phyloP scores from a whole-genome alignment of 2,329 filamentous ascomycete genomes.

The Phialophora verrucosa region DNA sequence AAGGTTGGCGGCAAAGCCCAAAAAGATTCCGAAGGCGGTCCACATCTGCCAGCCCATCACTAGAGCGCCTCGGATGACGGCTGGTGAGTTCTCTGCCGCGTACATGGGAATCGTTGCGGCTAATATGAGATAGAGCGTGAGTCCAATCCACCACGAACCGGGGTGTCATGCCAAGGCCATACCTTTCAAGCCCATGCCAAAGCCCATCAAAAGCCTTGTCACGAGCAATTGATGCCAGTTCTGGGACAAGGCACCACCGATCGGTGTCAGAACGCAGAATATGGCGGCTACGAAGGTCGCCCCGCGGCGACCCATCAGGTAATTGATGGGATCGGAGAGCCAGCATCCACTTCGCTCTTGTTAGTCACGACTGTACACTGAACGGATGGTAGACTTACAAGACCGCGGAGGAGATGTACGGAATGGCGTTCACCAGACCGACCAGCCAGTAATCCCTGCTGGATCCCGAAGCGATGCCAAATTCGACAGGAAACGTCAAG shows the following conservation, averaged over 20 bases:
- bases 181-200: conserved; percentile 51
- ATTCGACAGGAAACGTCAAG: conserved; percentile 48
- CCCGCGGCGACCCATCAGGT: conserved; percentile 41
- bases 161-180: background rate
- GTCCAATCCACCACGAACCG: background rate
- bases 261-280: conserved; percentile 41
- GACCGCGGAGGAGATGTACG: conserved; percentile 35
- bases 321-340: conserved; percentile 47
- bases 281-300: conserved; percentile 43
- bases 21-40: conserved; percentile 66
- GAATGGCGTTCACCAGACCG: conserved; percentile 51
- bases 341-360: conserved; percentile 41
- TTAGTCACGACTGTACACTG: conserved; percentile 42
- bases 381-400: conserved; percentile 28
- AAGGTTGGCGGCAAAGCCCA: conserved; percentile 69
- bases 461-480: conserved; percentile 42
- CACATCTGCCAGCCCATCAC: conserved; percentile 62
- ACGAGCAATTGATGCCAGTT: conserved; percentile 51
- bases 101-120: conserved; percentile 54
- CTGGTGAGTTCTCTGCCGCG: conserved; percentile 55
- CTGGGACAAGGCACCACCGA: conserved; percentile 41
- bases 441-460: conserved; percentile 46
- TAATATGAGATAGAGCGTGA: background rate
- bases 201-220: conserved; percentile 50
- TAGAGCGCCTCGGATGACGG: conserved; percentile 57